phyloP scores from a whole-genome alignment of 139 green algal genomes.

The Chlorella sorokiniana region DNA sequence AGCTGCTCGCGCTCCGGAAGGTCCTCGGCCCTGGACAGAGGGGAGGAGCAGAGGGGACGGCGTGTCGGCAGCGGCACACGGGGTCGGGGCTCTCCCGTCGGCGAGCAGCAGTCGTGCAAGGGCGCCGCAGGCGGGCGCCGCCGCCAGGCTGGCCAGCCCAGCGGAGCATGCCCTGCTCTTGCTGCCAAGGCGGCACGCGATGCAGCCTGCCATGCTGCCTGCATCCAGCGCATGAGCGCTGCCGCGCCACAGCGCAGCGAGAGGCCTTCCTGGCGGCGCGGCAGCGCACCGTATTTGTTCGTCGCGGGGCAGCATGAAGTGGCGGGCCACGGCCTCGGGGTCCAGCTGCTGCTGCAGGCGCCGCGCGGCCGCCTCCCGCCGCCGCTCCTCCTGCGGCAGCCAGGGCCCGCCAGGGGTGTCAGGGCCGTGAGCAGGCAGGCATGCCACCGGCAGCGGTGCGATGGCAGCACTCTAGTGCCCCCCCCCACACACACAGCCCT shows the following conservation, averaged over 20 bases:
- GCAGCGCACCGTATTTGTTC: slow-evolving; percentile 65
- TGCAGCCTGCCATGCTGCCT: neutral
- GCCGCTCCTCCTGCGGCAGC: slow-evolving; percentile 19
- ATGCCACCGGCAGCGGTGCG: neutral
- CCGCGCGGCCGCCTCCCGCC: slow-evolving; percentile 1
- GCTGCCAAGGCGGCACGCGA: neutral
- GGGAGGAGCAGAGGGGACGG: neutral
- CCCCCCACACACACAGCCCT: neutral
- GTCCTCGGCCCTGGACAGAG: slow-evolving; percentile 55
- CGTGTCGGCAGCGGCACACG: neutral
- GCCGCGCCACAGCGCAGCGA: neutral
- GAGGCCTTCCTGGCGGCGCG: neutral
- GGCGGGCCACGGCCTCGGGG: slow-evolving; percentile 72
- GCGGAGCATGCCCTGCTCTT: too few species aligned
- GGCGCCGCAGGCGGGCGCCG: too few species aligned
- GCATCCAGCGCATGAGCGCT: too few species aligned
- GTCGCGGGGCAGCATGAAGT: slow-evolving; percentile 80
- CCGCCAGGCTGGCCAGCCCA: too few species aligned
- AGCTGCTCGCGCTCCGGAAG: slow-evolving; percentile 88
- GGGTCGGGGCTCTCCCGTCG: too few species aligned
- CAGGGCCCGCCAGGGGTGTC: neutral
- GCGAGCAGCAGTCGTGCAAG: too few species aligned
- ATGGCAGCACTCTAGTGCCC: neutral
- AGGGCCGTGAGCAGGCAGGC: too few species aligned
- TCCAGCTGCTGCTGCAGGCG: slow-evolving; percentile 60